Evolutionary conservation across 768 basidiomycete species (phyloP), one percentile per base, ranked within the genome.

Genomic region (Mycena maculata): DNA sequence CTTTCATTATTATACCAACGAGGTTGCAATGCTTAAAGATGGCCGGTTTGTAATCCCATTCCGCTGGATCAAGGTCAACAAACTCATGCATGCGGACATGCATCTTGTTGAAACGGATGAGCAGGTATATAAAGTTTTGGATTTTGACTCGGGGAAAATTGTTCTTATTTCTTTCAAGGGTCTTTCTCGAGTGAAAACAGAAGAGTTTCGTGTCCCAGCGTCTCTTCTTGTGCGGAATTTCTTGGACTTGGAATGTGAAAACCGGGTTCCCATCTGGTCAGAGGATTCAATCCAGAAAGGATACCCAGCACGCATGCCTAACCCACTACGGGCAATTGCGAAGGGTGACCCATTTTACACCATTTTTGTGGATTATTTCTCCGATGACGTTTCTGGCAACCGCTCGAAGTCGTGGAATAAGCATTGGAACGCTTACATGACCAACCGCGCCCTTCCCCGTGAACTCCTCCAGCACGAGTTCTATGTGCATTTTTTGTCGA

Each of bases 321-420:
- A 70, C 45, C 65, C 60, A 16, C 38, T 50, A 10, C 65, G 65
- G 12, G 50, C 45, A 9, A 45, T 59, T 36, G 33, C 33, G 33
- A 36, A 36, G 33, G 33, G 33, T 36, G 33, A 36, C 33, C 33
- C 33, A 36, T 30, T 66, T 55, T 63, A 63, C 50, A 42, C 48
- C 15, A 57, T 48, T n/a, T 45, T 44, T 30, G 54, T 68, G 7
- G 60, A 63, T 33, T 63, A 44, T 42, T 69, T 64, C 45, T 36
- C 47, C 5, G 77, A 79, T 55, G 76, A 79, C 66, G 75, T 76
- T 10, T 79, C 76, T 20, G 76, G 76, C 2, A 77, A 77, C 38
- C n/a, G 66, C 6, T 73, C 68, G 9, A 79, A 79, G 59, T 60
- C 64, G 27, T 79, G 70, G 68, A 78, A 79, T 54, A 73, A 76